Percentiles rank a stretch among this genome's conserved stretches.
Conservation (phyloP, 1,284 basidiomycete species). For the Irpex sp. region DNA sequence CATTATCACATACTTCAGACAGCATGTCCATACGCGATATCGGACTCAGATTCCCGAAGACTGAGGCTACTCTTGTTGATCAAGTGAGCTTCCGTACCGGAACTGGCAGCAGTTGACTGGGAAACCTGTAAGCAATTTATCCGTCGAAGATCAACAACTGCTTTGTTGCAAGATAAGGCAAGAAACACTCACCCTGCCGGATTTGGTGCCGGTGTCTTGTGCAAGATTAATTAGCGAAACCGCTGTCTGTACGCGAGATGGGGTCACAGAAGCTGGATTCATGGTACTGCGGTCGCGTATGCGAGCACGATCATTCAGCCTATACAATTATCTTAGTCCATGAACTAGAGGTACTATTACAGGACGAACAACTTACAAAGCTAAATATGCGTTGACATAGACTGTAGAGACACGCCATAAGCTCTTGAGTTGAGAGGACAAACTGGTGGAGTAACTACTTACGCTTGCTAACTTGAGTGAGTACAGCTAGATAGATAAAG, state of each 20-base stretch:
- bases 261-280: neutral
- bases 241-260: neutral
- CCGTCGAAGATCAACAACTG: too few relatives aligned
- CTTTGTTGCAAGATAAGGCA: too few relatives aligned
- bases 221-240: neutral
- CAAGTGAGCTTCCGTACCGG: too few relatives aligned
- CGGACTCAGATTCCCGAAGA: too few relatives aligned
- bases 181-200: too few relatives aligned
- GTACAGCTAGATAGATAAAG: neutral
- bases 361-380: neutral
- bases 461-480: neutral
- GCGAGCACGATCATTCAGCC: neutral
- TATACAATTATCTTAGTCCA: neutral
- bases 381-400: neutral
- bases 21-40: too few relatives aligned
- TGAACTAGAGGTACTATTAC: neutral
- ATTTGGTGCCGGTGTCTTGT: too few relatives aligned
- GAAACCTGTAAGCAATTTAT: too few relatives aligned
- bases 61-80: too few relatives aligned
- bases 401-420: neutral
- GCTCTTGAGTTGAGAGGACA: neutral
- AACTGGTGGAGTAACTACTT: neutral
- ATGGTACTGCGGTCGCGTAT: neutral
- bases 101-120: too few relatives aligned
- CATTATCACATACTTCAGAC: too few relatives aligned